Percentiles rank a stretch among this genome's conserved stretches.
phyloP scores from a whole-genome alignment of 106 monocot genomes.

The Dendrobium chrysotoxum region DNA sequence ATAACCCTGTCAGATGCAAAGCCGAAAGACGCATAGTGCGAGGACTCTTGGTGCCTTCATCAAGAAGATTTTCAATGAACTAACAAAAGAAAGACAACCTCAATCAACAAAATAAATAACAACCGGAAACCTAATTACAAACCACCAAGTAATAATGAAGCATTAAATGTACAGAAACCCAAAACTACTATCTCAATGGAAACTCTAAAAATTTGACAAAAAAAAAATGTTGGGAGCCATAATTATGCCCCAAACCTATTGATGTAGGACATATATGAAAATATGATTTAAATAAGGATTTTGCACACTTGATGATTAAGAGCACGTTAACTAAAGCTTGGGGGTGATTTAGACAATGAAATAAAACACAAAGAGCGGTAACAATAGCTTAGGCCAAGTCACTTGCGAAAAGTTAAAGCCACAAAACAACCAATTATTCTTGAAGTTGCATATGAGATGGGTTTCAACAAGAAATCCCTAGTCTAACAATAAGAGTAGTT shows the following conservation, averaged over 20 bases:
- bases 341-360: too few species aligned
- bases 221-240: not conserved
- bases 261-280: too few species aligned
- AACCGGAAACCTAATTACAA: not conserved
- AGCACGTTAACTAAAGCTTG: too few species aligned
- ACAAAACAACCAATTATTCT: too few species aligned
- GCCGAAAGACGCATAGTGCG: conserved; percentile 89
- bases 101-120: not conserved
- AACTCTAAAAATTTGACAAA: not conserved
- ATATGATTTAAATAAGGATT: too few species aligned
- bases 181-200: not conserved
- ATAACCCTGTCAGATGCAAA: conserved; percentile 80
- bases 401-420: too few species aligned
- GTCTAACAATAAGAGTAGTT: too few species aligned
- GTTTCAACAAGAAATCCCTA: too few species aligned
- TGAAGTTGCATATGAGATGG: too few species aligned
- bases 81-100: conserved; percentile 12
- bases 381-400: too few species aligned
- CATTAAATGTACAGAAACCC: not conserved
- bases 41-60: conserved; percentile 83
- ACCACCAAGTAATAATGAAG: not conserved
- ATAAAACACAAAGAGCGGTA: too few species aligned
- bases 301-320: too few species aligned
- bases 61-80: conserved; percentile 79
- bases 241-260: not conserved